These are phyloP conservation scores for Penicillium hordei DNA, from an alignment of 2,329 filamentous ascomycete genomes.

Conservation along the genomic window DNA sequence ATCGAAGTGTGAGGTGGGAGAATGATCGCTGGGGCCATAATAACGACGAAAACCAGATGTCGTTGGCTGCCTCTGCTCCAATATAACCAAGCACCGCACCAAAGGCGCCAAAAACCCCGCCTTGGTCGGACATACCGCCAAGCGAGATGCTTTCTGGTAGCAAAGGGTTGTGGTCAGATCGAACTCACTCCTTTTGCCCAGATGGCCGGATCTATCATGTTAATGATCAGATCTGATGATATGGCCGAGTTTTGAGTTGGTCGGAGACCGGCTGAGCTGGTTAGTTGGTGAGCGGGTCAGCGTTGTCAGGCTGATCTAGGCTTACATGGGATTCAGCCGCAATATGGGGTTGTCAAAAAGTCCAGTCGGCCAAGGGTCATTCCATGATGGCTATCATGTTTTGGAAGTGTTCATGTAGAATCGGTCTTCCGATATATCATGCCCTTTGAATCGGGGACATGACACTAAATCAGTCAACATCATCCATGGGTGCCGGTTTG, in stretches of 20 bases:
- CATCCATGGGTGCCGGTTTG: not conserved
- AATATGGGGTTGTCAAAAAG: not conserved
- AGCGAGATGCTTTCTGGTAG: not conserved
- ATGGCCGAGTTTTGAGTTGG: not conserved
- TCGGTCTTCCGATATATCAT: not conserved
- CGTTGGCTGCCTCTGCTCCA: not conserved
- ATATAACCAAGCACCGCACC: not conserved
- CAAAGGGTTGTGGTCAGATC: not conserved
- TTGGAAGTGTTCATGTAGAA: not conserved
- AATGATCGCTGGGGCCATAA: not conserved
- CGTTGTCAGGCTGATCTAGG: not conserved
- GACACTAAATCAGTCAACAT: not conserved
- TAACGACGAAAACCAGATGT: not conserved
- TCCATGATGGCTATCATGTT: not conserved
- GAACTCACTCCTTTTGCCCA: not conserved
- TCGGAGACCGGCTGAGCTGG: not conserved
- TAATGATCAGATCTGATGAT: not conserved
- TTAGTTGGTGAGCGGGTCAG: not conserved
- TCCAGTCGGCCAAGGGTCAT: not conserved
- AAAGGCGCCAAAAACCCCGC: not conserved
- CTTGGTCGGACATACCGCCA: not conserved
- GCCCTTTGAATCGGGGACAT: not conserved
- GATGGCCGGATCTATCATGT: not conserved
- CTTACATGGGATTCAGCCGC: not conserved
- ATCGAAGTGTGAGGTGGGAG: not conserved